Conservation (phyloP, 805 yeast species). For the Barnettozyma wickerhamii region DNA sequence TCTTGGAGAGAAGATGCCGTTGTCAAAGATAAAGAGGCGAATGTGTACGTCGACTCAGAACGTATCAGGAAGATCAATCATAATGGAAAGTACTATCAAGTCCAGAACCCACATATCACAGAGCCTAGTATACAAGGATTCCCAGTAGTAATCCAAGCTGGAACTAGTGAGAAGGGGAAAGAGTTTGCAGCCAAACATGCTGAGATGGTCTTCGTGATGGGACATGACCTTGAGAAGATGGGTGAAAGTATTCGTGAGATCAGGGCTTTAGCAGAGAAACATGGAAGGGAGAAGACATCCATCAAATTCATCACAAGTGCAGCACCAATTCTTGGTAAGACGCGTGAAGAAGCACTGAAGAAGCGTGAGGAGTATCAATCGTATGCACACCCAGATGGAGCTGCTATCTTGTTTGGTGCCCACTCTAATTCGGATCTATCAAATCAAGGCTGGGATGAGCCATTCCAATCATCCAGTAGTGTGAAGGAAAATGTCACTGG, state of each 20-base stretch:
- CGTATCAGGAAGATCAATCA: slow-evolving; percentile 34
- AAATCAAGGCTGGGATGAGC: background rate
- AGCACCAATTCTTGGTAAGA: slow-evolving; percentile 35
- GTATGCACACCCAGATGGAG: slow-evolving; percentile 32
- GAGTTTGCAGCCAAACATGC: slow-evolving; percentile 41
- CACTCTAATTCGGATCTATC: slow-evolving; percentile 34
- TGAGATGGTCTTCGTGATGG: slow-evolving; percentile 36
- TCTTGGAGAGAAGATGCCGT: slow-evolving; percentile 36
- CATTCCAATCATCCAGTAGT: background rate
- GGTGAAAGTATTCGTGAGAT: slow-evolving; percentile 28
- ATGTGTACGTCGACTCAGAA: slow-evolving; percentile 30
- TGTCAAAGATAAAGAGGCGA: slow-evolving; percentile 13
- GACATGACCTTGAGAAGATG: slow-evolving; percentile 28
- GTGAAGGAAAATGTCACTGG: background rate
- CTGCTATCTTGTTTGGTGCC: slow-evolving; percentile 33
- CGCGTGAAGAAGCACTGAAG: slow-evolving; percentile 27
- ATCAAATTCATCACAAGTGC: slow-evolving; percentile 35
- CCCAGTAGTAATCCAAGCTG: slow-evolving; percentile 43
- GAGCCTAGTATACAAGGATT: slow-evolving; percentile 40
- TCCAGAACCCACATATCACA: slow-evolving; percentile 37
- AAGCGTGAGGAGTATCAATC: slow-evolving; percentile 26
- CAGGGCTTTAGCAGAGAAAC: slow-evolving; percentile 29
- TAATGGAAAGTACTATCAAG: slow-evolving; percentile 35
- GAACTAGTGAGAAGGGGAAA: slow-evolving; percentile 36
- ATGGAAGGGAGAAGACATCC: slow-evolving; percentile 32